Percentiles rank a stretch among this genome's conserved stretches.
phyloP scores from a whole-genome alignment of 1,139 yeast genomes.

The Diutina neorugosa region DNA sequence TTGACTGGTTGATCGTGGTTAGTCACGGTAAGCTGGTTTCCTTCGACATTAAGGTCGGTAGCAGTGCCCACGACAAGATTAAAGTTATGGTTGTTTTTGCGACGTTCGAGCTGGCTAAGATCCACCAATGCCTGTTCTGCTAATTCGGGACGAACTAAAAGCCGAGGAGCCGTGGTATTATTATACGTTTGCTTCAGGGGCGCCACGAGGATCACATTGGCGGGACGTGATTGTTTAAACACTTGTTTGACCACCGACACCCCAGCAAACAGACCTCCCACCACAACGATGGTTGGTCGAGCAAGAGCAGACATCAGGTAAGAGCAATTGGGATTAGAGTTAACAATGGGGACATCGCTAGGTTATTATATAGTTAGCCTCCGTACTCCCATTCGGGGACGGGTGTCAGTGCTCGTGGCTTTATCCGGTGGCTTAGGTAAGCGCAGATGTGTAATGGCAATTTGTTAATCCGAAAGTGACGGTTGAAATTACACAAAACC shows the following conservation, averaged over 20 bases:
- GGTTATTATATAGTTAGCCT: background rate
- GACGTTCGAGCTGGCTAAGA: slow-evolving; percentile 11
- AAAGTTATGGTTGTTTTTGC: slow-evolving; percentile 10
- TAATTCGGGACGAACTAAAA: slow-evolving; percentile 16
- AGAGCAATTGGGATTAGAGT: background rate
- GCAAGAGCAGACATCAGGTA: background rate
- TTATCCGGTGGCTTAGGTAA: no score
- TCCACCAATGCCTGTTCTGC: slow-evolving; percentile 12
- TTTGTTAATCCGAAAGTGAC: no score
- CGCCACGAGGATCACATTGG: slow-evolving; percentile 11
- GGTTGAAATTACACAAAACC: no score
- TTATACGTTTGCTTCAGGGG: slow-evolving; percentile 12
- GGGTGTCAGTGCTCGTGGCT: no score
- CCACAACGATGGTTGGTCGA: slow-evolving; percentile 13
- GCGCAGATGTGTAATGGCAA: no score
- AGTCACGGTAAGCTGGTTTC: slow-evolving; percentile 8
- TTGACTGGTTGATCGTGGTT: slow-evolving; percentile 7
- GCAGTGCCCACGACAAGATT: slow-evolving; percentile 14
- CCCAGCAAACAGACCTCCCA: slow-evolving; percentile 27
- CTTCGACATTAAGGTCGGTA: slow-evolving; percentile 13
- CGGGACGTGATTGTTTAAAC: slow-evolving; percentile 5
- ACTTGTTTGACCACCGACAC: slow-evolving; percentile 14
- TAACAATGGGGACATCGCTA: no score
- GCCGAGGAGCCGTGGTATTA: slow-evolving; percentile 20
- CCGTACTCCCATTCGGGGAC: background rate